Evolutionary conservation across 1,139 yeast species (phyloP), one percentile per base, ranked within the genome.

Genomic region (Pichiaceae sp.): DNA sequence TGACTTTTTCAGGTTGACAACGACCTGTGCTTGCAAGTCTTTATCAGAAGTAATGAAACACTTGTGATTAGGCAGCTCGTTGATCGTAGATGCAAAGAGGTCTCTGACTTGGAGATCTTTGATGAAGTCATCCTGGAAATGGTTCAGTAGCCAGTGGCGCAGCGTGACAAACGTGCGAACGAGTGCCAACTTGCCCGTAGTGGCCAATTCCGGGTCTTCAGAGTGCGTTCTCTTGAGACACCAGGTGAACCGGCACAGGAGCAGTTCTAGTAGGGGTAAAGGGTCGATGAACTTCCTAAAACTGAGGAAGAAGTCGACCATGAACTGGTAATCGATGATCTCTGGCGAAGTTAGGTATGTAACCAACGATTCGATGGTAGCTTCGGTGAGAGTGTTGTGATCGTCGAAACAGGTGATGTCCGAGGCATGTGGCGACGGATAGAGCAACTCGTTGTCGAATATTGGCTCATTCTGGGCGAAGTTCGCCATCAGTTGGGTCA

Each of bases 111-210:
- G 51, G 3, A 48, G 48, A 43, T 75, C 66, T 11, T 66, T 51
- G 33, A 75, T 62, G 51, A 81, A 82, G 52, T 82, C 91, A 48
- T 80, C 85, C 32, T 72, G 64, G 48, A 79, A 82, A 53, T 80
- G 80, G 54, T 82, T 89, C 42, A 84, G 60, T 24, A 91, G 60
- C 95, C 97, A 91, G 59, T 86, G 95, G 50, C 97, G 71, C 34
- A 91, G 52, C 26, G 84, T 79, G 29, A 86, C 96, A 63, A 89
- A 91, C 0, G 94, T 80, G 47, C 97, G 70, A 29, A 89, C 72
- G n/a, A 85, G 63, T 1, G 82, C 81, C 36, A 82, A 65, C 45
- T 79, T 73, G 4, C 93, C 94, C 8, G 72, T 54, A 42, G 64
- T 70, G n/a, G 59, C 56, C 31, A 62, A 61, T 17, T 62, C 54